These are phyloP conservation scores for bread wheat (Triticum aestivum) DNA, from an alignment of 176 grass and related monocot species.

Conservation along the genomic window DNA sequence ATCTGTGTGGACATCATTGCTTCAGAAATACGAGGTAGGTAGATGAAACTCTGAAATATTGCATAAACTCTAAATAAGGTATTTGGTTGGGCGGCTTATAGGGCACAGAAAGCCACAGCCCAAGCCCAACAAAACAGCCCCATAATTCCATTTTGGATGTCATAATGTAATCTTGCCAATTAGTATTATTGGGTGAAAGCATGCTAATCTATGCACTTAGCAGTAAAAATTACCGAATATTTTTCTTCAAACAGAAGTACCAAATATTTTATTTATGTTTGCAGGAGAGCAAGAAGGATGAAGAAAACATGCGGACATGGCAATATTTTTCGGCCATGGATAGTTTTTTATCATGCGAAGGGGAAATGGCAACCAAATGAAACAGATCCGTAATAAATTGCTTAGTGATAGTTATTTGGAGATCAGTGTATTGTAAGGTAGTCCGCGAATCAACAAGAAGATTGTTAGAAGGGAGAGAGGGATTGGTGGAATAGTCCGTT, in stretches of 20 bases:
- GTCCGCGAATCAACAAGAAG: not conserved
- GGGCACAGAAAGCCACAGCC: not conserved
- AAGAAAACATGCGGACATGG: slow-evolving; percentile 67
- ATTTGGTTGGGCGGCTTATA: not conserved
- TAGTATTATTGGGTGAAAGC: not conserved
- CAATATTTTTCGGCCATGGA: slow-evolving; percentile 71
- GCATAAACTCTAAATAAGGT: not conserved
- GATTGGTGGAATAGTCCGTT: no score
- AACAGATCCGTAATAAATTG: slow-evolving; percentile 12
- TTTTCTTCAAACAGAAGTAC: not conserved
- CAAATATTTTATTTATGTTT: not conserved
- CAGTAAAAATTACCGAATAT: not conserved
- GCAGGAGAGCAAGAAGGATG: slow-evolving; percentile 80
- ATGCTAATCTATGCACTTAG: not conserved
- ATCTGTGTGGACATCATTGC: slow-evolving; percentile 88
- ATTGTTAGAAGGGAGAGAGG: no score
- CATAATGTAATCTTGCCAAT: not conserved
- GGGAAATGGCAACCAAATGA: slow-evolving; percentile 65
- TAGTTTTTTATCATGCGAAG: slow-evolving; percentile 53
- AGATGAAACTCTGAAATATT: slow-evolving; percentile 7
- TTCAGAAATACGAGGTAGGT: slow-evolving; percentile 99
- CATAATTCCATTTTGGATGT: not conserved
- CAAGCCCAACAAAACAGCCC: not conserved
- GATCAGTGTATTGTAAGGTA: not conserved
- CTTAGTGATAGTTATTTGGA: slow-evolving; percentile 1